Conservation (phyloP, 2,329 filamentous ascomycete species). For the Colletotrichum navitas region DNA sequence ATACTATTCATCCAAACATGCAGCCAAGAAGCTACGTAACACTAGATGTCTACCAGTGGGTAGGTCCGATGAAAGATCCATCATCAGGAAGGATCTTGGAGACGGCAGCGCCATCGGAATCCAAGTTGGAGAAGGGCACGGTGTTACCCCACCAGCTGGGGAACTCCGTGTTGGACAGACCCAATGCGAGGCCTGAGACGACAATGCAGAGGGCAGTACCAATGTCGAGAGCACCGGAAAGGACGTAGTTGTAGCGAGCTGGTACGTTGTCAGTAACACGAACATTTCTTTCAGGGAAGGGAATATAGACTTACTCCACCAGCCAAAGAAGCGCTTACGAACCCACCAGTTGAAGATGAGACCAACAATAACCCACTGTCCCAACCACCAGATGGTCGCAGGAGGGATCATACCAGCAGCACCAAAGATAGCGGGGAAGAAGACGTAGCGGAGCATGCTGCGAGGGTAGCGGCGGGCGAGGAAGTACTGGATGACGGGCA, state of each 20-base stretch:
- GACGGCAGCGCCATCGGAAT: slow-evolving; percentile 47
- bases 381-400: slow-evolving; percentile 67
- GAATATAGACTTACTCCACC: slow-evolving; percentile 60
- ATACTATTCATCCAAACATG: background rate
- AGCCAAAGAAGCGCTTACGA: slow-evolving; percentile 62
- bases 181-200: slow-evolving; percentile 62
- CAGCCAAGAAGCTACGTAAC: background rate
- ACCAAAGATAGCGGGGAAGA: slow-evolving; percentile 66
- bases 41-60: slow-evolving; percentile 44
- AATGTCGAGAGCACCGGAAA: slow-evolving; percentile 69
- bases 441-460: slow-evolving; percentile 61
- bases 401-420: slow-evolving; percentile 64
- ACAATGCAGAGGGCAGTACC: slow-evolving; percentile 70
- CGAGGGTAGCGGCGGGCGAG: slow-evolving; percentile 61
- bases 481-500: slow-evolving; percentile 63
- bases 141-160: slow-evolving; percentile 66
- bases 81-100: slow-evolving; percentile 47
- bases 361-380: slow-evolving; percentile 67
- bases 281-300: background rate
- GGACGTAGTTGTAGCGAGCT: slow-evolving; percentile 69
- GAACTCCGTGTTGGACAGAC: slow-evolving; percentile 58
- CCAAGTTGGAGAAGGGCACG: slow-evolving; percentile 51
- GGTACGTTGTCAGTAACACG: background rate
- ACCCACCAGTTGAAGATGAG: slow-evolving; percentile 68
- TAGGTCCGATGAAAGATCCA: slow-evolving; percentile 48